phyloP scores from a whole-genome alignment of 805 yeast genomes.

The Pichia scutulata region DNA sequence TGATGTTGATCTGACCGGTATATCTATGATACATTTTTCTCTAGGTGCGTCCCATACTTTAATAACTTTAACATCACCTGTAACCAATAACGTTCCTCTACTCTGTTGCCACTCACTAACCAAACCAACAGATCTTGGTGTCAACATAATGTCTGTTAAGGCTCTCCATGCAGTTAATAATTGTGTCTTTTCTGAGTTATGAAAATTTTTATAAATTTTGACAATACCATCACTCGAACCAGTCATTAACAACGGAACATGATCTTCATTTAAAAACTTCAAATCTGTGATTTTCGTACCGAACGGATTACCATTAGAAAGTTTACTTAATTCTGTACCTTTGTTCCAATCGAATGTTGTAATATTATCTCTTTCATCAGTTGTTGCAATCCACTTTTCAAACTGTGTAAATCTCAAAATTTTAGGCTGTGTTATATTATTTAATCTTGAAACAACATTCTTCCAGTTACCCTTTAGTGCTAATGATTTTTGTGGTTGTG shows the following conservation, averaged over 20 bases:
- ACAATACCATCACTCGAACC: slow-evolving; percentile 96
- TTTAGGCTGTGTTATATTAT: slow-evolving; percentile 75
- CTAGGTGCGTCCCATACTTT: slow-evolving; percentile 96
- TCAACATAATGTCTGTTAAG: slow-evolving; percentile 70
- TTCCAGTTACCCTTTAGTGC: slow-evolving; percentile 87
- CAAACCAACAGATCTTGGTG: slow-evolving; percentile 76
- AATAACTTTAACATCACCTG: slow-evolving; percentile 91
- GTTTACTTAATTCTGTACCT: slow-evolving; percentile 50
- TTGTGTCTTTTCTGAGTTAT: slow-evolving; percentile 45
- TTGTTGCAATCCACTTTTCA: slow-evolving; percentile 71
- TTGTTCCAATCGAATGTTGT: slow-evolving; percentile 84
- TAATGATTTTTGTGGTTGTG: slow-evolving; percentile 82
- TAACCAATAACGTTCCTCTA: slow-evolving; percentile 80
- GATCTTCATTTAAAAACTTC: slow-evolving; percentile 87
- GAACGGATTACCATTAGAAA: slow-evolving; percentile 76
- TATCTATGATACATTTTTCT: slow-evolving; percentile 76
- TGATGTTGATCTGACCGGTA: slow-evolving; percentile 85
- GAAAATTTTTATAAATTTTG: slow-evolving; percentile 72
- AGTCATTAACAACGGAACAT: slow-evolving; percentile 70
- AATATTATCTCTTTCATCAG: slow-evolving; percentile 78
- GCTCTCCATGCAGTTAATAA: slow-evolving; percentile 90
- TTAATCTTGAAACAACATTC: slow-evolving; percentile 46
- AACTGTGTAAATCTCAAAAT: slow-evolving; percentile 79
- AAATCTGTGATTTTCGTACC: slow-evolving; percentile 87
- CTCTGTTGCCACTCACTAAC: slow-evolving; percentile 96